phyloP scores from a whole-genome alignment of 106 monocot species.

The Allium cepa region DNA sequence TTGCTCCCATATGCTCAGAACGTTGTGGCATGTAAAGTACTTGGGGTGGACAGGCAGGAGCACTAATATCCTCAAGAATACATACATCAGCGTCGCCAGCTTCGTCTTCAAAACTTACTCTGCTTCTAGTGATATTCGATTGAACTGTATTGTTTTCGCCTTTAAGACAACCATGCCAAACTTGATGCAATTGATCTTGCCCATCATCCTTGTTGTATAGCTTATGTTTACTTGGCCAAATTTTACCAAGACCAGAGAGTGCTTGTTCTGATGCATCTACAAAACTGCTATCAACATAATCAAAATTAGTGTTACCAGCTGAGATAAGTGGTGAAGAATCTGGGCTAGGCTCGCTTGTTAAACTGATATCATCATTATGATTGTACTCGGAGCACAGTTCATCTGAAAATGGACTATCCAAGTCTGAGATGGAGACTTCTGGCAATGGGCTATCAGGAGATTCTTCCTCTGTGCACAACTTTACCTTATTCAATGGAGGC shows the following conservation, averaged over 20 bases:
- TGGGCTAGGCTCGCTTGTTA: slow-evolving; percentile 39
- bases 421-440: slow-evolving; percentile 9
- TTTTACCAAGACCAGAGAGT: slow-evolving; percentile 12
- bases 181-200: slow-evolving; percentile 9
- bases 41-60: slow-evolving; percentile 7
- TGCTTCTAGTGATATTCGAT: slow-evolving; percentile 9
- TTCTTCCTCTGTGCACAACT: slow-evolving; percentile 9
- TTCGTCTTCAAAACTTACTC: slow-evolving; percentile 30
- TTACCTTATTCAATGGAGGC: slow-evolving; percentile 7
- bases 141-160: slow-evolving; percentile 2
- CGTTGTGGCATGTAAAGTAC: slow-evolving; percentile 1
- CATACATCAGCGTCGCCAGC: slow-evolving; percentile 52
- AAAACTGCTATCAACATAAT: slow-evolving; percentile 13
- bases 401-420: slow-evolving; percentile 16
- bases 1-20: slow-evolving; percentile 23
- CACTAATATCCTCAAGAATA: slow-evolving; percentile 60
- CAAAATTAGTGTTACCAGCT: slow-evolving; percentile 19
- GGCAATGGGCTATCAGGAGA: slow-evolving; percentile 14
- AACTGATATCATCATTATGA: slow-evolving; percentile 15
- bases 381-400: slow-evolving; percentile 14
- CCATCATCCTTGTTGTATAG: slow-evolving; percentile 11
- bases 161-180: slow-evolving; percentile 8
- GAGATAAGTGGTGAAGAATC: slow-evolving; percentile 53
- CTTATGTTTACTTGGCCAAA: slow-evolving; percentile 12
- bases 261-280: slow-evolving; percentile 13